phyloP scores from a whole-genome alignment of 148 eudicot genomes.

The Arbutus unedo region DNA sequence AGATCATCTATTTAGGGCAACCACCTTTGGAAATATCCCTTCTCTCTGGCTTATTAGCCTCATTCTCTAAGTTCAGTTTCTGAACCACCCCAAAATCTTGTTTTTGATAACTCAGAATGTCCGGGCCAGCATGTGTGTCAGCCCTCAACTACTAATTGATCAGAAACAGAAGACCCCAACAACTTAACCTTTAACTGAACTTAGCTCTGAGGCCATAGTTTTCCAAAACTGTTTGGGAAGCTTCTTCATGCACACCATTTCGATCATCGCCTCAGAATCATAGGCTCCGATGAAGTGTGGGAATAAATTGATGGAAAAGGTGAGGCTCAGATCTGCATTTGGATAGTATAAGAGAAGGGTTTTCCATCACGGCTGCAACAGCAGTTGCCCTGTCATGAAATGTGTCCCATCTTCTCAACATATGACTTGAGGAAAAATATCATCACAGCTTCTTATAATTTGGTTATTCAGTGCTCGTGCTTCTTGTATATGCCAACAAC shows the following conservation, averaged over 20 bases:
- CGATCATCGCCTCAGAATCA: no score
- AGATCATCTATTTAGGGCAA: neutral
- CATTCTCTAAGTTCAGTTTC: neutral
- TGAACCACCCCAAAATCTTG: no score
- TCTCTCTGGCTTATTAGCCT: neutral
- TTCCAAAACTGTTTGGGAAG: neutral
- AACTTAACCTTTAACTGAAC: no score
- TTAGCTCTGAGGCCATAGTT: neutral
- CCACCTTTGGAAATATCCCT: neutral
- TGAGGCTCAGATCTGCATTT: neutral
- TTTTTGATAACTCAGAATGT: no score
- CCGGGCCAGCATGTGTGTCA: neutral
- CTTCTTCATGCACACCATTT: no score
- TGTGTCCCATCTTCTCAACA: neutral
- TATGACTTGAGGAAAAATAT: neutral
- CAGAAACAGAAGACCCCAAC: no score
- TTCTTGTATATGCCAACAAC: neutral
- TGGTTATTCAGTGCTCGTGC: neutral
- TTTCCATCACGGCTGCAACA: neutral
- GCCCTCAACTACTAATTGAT: no score
- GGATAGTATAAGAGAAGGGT: neutral
- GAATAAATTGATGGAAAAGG: no score
- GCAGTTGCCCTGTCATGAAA: neutral
- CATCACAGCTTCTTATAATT: neutral
- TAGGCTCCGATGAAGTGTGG: no score